Conservation (phyloP, 2,329 filamentous ascomycete genomes). For the Aureobasidium sp. region DNA sequence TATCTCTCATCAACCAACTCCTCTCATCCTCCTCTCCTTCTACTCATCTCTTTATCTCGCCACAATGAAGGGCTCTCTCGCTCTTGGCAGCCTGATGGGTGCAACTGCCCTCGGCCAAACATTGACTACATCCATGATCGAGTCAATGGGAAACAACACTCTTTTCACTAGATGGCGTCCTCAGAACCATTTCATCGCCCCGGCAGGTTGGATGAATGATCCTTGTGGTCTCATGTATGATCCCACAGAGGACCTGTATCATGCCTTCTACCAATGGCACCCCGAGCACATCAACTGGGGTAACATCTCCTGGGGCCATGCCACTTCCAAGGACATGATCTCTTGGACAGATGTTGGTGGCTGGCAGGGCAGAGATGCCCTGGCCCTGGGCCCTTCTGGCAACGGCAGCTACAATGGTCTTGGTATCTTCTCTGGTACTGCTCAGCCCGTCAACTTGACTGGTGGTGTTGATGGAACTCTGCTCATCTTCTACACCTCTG, state of each 20-base stretch:
- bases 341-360: conserved; percentile 39
- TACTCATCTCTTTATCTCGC: background rate
- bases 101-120: conserved; percentile 5
- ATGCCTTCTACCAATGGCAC: conserved; percentile 49
- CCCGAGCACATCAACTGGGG: conserved; percentile 43
- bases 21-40: background rate
- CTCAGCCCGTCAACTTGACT: conserved; percentile 41
- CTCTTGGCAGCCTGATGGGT: conserved; percentile 7
- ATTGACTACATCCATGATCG: conserved; percentile 27
- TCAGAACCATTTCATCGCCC: conserved; percentile 40
- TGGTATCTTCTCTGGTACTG: conserved; percentile 48
- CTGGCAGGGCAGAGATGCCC: conserved; percentile 39
- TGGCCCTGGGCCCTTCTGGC: conserved; percentile 35
- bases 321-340: conserved; percentile 44
- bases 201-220: conserved; percentile 45
- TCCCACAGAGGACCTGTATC: conserved; percentile 41
- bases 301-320: conserved; percentile 46
- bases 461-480: conserved; percentile 42
- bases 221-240: conserved; percentile 47
- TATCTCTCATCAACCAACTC: background rate
- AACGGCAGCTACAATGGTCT: conserved; percentile 42
- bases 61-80: conserved; percentile 11
- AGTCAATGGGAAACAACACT: conserved; percentile 38
- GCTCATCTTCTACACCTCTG: conserved; percentile 42
- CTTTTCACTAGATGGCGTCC: conserved; percentile 44